Evolutionary conservation across 805 yeast species (phyloP).

Genomic region (Candida chilensis): DNA sequence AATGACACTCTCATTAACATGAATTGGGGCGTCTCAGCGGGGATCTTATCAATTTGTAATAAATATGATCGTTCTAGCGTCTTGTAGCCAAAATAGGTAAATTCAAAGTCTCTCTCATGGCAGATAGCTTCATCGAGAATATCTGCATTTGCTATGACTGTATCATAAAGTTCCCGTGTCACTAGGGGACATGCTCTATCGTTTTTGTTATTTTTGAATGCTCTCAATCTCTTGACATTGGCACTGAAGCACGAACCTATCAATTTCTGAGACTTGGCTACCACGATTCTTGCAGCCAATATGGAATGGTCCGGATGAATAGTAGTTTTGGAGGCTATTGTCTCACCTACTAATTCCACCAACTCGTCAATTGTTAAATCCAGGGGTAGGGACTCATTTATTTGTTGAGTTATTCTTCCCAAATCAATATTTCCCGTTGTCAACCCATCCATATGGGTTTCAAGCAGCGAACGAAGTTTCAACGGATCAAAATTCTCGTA

Average conservation of each 20-base stretch:
- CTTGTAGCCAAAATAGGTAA: constrained; percentile 54
- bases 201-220: constrained; percentile 33
- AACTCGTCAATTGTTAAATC: too few relatives aligned
- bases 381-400: too few relatives aligned
- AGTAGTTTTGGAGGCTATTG: constrained; percentile 39
- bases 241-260: constrained; percentile 32
- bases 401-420: too few relatives aligned
- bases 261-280: constrained; percentile 36
- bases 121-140: constrained; percentile 36
- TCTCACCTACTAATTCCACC: constrained; percentile 25
- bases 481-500: too few relatives aligned
- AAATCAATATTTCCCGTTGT: too few relatives aligned
- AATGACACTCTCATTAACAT: constrained; percentile 53
- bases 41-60: constrained; percentile 43
- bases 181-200: constrained; percentile 33
- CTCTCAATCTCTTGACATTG: constrained; percentile 27
- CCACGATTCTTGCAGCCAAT: constrained; percentile 39
- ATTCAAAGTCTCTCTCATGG: constrained; percentile 41
- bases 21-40: constrained; percentile 56
- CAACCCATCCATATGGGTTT: too few relatives aligned
- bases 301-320: constrained; percentile 39
- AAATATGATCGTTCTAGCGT: constrained; percentile 52
- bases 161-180: constrained; percentile 27
- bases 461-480: too few relatives aligned
- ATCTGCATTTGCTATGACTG: constrained; percentile 25